phyloP scores from a whole-genome alignment of 139 green algal species.

The Picochlorum costavermella region DNA sequence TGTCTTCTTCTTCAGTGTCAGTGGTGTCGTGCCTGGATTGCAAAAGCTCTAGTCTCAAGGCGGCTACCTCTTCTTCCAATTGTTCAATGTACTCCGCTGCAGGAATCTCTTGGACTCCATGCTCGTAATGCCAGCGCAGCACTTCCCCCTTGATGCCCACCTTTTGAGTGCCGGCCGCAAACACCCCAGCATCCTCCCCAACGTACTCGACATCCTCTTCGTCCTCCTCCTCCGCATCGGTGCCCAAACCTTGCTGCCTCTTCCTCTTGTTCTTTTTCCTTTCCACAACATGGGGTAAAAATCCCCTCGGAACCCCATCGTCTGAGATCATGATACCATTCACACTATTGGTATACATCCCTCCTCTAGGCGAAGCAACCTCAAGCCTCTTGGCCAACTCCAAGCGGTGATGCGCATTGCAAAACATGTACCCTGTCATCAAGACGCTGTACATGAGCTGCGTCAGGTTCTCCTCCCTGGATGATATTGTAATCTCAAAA shows the following conservation, averaged over 20 bases:
- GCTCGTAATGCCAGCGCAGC: slow-evolving; percentile 64
- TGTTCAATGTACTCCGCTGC: slow-evolving; percentile 71
- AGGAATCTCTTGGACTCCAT: slow-evolving; percentile 46
- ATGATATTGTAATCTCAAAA: slow-evolving; percentile 70
- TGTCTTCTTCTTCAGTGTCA: neutral
- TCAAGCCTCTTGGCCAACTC: slow-evolving; percentile 39
- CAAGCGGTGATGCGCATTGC: slow-evolving; percentile 67
- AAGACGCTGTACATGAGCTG: slow-evolving; percentile 81
- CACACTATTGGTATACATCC: neutral
- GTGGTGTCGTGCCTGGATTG: neutral
- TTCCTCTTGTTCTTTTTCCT: neutral
- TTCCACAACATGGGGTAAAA: neutral
- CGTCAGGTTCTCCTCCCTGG: slow-evolving; percentile 69
- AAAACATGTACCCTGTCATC: slow-evolving; percentile 80
- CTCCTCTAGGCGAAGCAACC: neutral
- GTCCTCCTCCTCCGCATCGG: neutral
- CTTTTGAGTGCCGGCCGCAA: slow-evolving; percentile 32
- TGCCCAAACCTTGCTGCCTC: neutral
- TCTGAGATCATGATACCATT: neutral
- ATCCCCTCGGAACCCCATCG: neutral
- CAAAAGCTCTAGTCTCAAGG: slow-evolving; percentile 35
- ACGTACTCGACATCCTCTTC: neutral
- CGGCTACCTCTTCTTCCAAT: slow-evolving; percentile 56
- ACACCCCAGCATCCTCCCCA: neutral
- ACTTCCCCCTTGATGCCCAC: slow-evolving; percentile 64